These are phyloP conservation scores for Caryopteris hybrid DNA, from an alignment of 305 asterid species.

Conservation along the genomic window DNA sequence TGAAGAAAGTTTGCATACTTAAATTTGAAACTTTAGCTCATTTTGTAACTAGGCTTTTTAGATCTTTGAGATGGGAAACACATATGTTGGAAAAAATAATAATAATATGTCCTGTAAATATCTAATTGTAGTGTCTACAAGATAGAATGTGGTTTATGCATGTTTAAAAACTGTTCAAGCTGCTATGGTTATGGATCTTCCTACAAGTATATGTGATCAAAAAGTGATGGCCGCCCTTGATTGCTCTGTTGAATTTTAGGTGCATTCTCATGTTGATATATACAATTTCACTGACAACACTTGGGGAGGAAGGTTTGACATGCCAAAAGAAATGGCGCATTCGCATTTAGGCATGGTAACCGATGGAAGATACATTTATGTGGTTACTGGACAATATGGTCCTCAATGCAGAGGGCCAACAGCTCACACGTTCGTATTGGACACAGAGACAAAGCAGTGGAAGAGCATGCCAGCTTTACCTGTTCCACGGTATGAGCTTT, in stretches of 20 bases:
- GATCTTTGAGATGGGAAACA: constrained; percentile 14
- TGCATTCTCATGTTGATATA: constrained; percentile 92
- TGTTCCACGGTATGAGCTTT: constrained; percentile 62
- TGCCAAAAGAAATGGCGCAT: constrained; percentile 99
- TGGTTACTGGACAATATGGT: constrained; percentile 88
- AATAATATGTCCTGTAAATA: background rate
- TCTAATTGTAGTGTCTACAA: background rate
- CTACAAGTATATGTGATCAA: background rate
- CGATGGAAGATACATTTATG: constrained; percentile 85
- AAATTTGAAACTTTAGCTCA: background rate
- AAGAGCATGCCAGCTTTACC: constrained; percentile 71
- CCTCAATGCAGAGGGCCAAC: constrained; percentile 98
- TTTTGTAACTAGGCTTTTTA: background rate
- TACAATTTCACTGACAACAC: constrained; percentile 84
- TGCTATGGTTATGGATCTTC: constrained; percentile 6
- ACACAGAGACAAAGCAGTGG: constrained; percentile 75
- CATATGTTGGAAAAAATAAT: background rate
- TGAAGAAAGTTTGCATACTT: background rate
- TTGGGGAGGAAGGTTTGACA: constrained; percentile 91
- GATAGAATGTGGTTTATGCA: background rate
- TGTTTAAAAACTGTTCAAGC: background rate
- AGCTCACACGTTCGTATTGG: constrained; percentile 74
- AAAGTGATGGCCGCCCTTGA: constrained; percentile 7
- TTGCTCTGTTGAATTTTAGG: constrained; percentile 35
- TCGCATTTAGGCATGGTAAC: constrained; percentile 98